Evolutionary conservation across 163 green algal genomes (phyloP).

Genomic region (Coccomyxa subellipsoidea): DNA sequence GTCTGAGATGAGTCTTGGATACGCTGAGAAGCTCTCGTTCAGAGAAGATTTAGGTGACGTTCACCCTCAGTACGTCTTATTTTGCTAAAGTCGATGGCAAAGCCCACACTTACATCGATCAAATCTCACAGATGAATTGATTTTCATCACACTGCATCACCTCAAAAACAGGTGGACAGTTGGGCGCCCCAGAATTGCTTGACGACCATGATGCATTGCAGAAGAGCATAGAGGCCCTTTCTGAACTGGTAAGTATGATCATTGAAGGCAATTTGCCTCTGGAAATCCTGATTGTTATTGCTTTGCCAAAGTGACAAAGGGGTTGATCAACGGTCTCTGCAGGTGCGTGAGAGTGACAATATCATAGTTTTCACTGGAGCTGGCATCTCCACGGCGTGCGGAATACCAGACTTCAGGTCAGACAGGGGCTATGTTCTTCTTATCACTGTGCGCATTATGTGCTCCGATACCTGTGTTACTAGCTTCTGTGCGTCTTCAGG

Average conservation of each 20-base stretch:
- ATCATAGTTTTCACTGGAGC: constrained; percentile 86
- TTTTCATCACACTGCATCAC: too few relatives aligned
- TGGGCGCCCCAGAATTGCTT: constrained; percentile 70
- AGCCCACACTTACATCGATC: too few relatives aligned
- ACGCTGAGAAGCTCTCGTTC: constrained; percentile 69
- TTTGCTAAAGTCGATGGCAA: too few relatives aligned
- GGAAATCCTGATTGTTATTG: too few relatives aligned
- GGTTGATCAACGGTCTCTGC: too few relatives aligned
- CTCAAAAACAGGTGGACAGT: constrained; percentile 49
- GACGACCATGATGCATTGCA: constrained; percentile 40
- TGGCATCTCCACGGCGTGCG: constrained; percentile 82
- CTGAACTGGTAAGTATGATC: constrained; percentile 37
- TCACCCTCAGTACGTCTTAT: neutral
- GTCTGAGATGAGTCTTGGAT: constrained; percentile 58
- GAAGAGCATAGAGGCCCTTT: constrained; percentile 47
- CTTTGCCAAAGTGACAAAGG: too few relatives aligned
- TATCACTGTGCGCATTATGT: too few relatives aligned
- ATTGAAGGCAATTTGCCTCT: too few relatives aligned
- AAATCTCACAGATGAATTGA: too few relatives aligned
- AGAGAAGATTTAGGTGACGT: constrained; percentile 60
- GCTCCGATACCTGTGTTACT: too few relatives aligned
- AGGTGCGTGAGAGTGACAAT: constrained; percentile 40
- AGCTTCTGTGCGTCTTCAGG: too few relatives aligned
- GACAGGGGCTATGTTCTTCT: constrained; percentile 1
- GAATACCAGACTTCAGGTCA: constrained; percentile 84